Evolutionary conservation across 257 asterid species (phyloP), one percentile per base, ranked within the genome.

Genomic region (Penstemon eatonii): DNA sequence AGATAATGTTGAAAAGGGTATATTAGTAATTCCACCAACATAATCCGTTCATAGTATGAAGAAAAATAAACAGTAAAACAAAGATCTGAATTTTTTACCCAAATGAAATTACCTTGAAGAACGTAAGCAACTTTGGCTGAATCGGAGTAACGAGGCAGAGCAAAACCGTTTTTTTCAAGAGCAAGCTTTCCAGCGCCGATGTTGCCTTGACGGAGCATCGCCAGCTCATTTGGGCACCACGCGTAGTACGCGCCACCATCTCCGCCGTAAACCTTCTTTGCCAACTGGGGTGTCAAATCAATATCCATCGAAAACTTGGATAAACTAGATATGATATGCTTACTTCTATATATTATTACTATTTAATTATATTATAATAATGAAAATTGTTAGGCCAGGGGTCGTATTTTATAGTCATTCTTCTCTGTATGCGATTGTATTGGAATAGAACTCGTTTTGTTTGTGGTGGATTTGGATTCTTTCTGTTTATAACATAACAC

Each of bases 61-160:
- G 33, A 25, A 25, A 25, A 25, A 25, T 1, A 25, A 25, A 25
- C 2, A 25, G 33, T 25, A 25, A 25, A 25, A 25, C 33, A 25
- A 25, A 25, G 33, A 25, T 25, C 33, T 25, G 33, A 1, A 25
- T 25, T 25, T 25, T 25, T 25, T 25, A 25, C 33, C 33, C 33
- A 25, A 25, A 25, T 25, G 33, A 25, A 25, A 25, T 25, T 72
- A 84, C 89, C 87, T 84, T 81, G 87, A 55, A 84, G 85, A 67
- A 84, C 87, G 71, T 84, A 84, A 39, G 83, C 87, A 55, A 84
- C 89, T 60, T 84, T 79, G 0, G 85, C 82, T 3, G 89, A 82
- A 79, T 84, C 89, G 11, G 89, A 84, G 80, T 81, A 82, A 3
- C 80, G 73, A 3, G 87, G 85, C 63, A 82, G 68, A 38, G 79